Evolutionary conservation across 1,284 basidiomycete genomes (phyloP), one percentile per base, ranked within the genome.

Genomic region (Entoloma clypeatum): DNA sequence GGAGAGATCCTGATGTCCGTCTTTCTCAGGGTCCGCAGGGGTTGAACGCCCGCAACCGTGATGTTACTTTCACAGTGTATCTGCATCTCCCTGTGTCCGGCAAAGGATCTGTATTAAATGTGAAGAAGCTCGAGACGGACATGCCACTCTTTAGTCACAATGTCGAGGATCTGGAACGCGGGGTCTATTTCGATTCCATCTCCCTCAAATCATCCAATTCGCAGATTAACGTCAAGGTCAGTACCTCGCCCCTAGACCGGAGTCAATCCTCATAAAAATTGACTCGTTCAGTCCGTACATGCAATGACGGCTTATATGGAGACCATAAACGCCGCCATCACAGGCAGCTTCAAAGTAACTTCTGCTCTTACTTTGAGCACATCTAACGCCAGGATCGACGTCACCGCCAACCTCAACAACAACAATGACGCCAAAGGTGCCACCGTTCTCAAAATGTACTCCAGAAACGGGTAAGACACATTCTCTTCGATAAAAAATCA

Each of bases 331-430:
- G 62, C 60, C 16, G 44, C 51, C 8, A 68, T 78, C 44, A 45
- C 56, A 5, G 77, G 75, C 14, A 56, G 56, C n/a, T 73, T 69
- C 57, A 62, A 61, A 18, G 51, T 57, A 8, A 53, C 59, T 5
- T 58, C 57, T 1, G 50, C 49, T 5, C 60, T 78, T 11, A 50
- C 49, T 2, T 46, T 79, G 14, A 18, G 36, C 14, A 70, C 69
- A 1, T 43, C 56, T 18, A 72, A 72, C 45, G 61, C 56, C 3
- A 46, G 24, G n/a, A 67, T 78, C 39, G 37, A 57, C 8, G 59
- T 61, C 3, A 52, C 58, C 11, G 59, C 69, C 25, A 56, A 54
- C 18, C 41, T 75, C 19, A 45, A 51, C 29, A 62, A 70, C 36
- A 39, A 41, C 39, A 50, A n/a, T n/a, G n/a, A 57, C n/a, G 37